These are phyloP conservation scores for Inonotus obliquus DNA, from an alignment of 1,284 basidiomycete genomes.

Conservation along the genomic window DNA sequence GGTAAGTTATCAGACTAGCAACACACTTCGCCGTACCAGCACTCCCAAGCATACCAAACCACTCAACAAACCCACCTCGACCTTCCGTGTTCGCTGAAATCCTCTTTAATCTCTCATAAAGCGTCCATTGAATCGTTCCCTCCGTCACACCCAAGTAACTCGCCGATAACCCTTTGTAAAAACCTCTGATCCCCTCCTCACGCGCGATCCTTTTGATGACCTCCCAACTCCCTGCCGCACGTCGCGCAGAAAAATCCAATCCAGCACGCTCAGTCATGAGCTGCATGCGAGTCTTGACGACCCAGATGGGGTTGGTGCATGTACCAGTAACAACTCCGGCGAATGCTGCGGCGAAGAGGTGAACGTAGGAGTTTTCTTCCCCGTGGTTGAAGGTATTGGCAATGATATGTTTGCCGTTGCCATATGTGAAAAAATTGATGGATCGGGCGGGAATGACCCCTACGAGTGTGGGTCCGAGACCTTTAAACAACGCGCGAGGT, in stretches of 20 bases:
- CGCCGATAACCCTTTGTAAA: slow-evolving; percentile 94
- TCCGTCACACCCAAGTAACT: slow-evolving; percentile 96
- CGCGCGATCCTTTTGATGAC: slow-evolving; percentile 73
- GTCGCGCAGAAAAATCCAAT: not conserved
- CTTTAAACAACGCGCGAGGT: slow-evolving; percentile 87
- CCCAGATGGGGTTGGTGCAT: slow-evolving; percentile 97
- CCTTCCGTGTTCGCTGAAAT: slow-evolving; percentile 51
- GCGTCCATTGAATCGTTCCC: slow-evolving; percentile 95
- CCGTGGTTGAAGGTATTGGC: slow-evolving; percentile 82
- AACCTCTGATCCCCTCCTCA: slow-evolving; percentile 82
- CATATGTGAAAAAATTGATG: slow-evolving; percentile 98
- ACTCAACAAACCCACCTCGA: slow-evolving; percentile 54
- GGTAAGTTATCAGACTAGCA: slow-evolving; percentile 92
- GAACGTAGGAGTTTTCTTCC: slow-evolving; percentile 80
- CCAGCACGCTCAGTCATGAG: slow-evolving; percentile 38
- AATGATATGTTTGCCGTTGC: slow-evolving; percentile 91
- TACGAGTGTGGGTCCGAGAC: slow-evolving; percentile 90
- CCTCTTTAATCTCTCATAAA: slow-evolving; percentile 86
- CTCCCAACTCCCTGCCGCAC: slow-evolving; percentile 42
- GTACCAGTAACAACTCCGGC: slow-evolving; percentile 87
- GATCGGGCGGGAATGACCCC: slow-evolving; percentile 94
- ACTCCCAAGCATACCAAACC: slow-evolving; percentile 82
- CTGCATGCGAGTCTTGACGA: slow-evolving; percentile 95
- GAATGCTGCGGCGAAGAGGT: slow-evolving; percentile 81
- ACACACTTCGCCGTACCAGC: slow-evolving; percentile 94